Evolutionary conservation across 768 basidiomycete species (phyloP), one percentile per base, ranked within the genome.

Genomic region (Paxillus rubicundulus): DNA sequence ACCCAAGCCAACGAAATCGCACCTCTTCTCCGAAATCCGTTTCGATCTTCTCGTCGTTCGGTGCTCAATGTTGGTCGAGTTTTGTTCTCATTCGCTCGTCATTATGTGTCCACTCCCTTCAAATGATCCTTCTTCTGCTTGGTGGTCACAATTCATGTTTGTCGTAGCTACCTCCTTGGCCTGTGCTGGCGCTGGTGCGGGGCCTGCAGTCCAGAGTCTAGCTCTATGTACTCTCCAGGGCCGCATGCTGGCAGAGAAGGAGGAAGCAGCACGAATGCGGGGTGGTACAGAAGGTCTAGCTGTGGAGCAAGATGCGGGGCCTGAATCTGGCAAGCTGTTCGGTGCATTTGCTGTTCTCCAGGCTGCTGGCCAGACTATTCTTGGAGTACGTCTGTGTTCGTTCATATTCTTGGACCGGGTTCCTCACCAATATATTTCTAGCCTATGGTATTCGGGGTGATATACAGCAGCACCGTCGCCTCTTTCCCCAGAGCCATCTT

Each of bases 1-100:
- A 61, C 47, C 64, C 28, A 75, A 72, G 54, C 71, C 79, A 5
- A 80, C 76, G 24, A 77, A 77, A 14, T 68, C 69, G 9, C 74
- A 79, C 16, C 77, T 89, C 34, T 73, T 77, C 16, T 74, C 77
- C 24, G 89, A 87, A 61, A 72, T 89, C 48, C 72, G 70, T 24
- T 89, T 90, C 55, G 89, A 92, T 70, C 77, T 85, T 18, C 67
- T 74, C n/a, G 76, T 90, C 46, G 78, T 85, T 18, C 79, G 78
- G 43, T 72, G 72, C 28, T 90, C 87, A 1, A 74, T 91, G 40
- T 70, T 82, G n/a, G 62, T 88, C 14, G 89, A 91, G 52, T 77
- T 86, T 21, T 56, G 81, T 17, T 86, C 86, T 5, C 82, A 90
- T 60, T 65, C 74, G 5, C 72, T 87, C 34, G 83, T 90, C 12